Base-by-base conservation (phyloP, 306 rosid genomes). In the Glycine tomentella region DNA sequence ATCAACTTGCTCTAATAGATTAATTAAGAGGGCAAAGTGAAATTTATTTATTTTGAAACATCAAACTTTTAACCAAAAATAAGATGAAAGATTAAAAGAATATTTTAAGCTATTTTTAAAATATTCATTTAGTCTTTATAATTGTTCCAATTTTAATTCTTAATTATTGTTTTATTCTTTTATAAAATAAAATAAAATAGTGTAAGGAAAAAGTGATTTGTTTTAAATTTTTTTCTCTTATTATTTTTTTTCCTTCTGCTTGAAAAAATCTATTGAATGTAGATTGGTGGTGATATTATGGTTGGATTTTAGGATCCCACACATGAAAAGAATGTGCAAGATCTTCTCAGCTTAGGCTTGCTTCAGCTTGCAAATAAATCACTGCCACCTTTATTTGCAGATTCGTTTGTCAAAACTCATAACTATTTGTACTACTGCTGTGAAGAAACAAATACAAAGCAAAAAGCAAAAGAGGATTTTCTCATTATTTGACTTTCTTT, bases 251-350 rank as follows among this genome's bases (percentile, higher is more conserved):
- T 20, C 0, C 20, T 20, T 20, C 20, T 20, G 20, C 34, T 8
- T 66, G 9, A 42, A 44, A 63, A 33, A 2, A 46, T 25, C 12
- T 7, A 7, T 33, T 7, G 8, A 53, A 57, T 56, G 33, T 56
- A 5, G 46, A 78, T 67, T 20, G 49, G 49, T 55, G 58, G 49
- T n/a, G 67, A 46, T 70, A 70, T 12, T 69, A 0, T 69, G 74
- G 74, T 56, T 34, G 85, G 69, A 46, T 57, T 74, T 81, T 42
- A 53, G 58, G 61, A 66, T 34, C 75, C 72, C 33, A 51, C 12
- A n/a, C n/a, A 38, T 2, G 65, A 65, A 15, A 45, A 9, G n/a
- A 75, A 61, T 13, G 52, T 25, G 42, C 14, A 56, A 16, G 74
- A 76, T 77, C 82, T n/a, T n/a, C n/a, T 68, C 34, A 1, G 1